Conservation (phyloP, 352 stramenopile genomes). For the Thraustotheca clavata region DNA sequence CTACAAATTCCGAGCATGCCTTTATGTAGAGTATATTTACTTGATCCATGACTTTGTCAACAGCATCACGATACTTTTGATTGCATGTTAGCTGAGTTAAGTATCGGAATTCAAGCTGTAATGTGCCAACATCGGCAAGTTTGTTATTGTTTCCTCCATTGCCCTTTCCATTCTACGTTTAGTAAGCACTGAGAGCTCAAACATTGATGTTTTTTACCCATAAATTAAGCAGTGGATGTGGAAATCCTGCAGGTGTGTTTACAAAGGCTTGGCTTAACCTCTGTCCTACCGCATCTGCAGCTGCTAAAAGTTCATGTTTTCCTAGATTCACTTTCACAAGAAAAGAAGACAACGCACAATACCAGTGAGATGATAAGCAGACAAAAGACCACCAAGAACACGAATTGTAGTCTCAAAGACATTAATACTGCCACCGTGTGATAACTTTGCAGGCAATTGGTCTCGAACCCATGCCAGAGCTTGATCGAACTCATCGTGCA, state of each 20-base stretch:
- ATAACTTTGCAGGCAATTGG: not conserved
- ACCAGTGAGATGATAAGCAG: constrained; percentile 23
- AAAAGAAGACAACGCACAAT: not conserved
- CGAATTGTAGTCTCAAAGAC: constrained; percentile 20
- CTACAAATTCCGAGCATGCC: not conserved
- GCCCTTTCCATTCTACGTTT: not conserved
- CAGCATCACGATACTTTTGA: constrained; percentile 17
- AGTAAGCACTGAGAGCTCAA: not conserved
- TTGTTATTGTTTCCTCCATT: not conserved
- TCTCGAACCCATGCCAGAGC: constrained; percentile 7
- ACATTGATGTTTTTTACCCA: not conserved
- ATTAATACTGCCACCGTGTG: not conserved
- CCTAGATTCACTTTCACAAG: not conserved
- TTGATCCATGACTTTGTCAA: constrained; percentile 19
- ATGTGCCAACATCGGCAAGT: constrained; percentile 19
- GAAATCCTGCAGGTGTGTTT: not conserved
- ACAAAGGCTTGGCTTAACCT: not conserved
- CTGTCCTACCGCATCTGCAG: constrained; percentile 2
- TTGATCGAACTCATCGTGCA: constrained; percentile 15
- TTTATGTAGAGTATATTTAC: constrained; percentile 10
- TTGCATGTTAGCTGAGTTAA: constrained; percentile 21
- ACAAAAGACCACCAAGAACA: constrained; percentile 7
- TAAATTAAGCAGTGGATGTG: not conserved
- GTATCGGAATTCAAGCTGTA: constrained; percentile 25
- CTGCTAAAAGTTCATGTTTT: not conserved